Conservation (phyloP, 208 protist genomes). For the Leishmania mexicana region DNA sequence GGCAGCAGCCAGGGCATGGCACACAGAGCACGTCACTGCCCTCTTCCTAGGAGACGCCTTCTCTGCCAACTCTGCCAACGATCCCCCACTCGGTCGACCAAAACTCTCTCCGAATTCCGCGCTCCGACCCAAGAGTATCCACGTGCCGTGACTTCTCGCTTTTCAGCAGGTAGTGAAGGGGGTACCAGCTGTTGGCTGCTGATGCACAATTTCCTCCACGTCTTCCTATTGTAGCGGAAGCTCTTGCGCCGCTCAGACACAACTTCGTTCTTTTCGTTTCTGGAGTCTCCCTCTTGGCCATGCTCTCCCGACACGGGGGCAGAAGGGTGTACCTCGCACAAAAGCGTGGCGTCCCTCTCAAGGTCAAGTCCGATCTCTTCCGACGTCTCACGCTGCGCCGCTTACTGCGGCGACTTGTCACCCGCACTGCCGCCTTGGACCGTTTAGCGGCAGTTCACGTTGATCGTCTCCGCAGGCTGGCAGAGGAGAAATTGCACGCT, state of each 20-base stretch:
- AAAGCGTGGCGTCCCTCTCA: conserved; percentile 14
- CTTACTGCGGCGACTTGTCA: conserved; percentile 30
- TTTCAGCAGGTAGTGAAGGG: conserved; percentile 31
- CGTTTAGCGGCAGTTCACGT: conserved; percentile 32
- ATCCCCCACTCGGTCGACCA: conserved; percentile 29
- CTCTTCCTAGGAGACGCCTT: conserved; percentile 36
- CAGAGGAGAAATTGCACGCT: conserved; percentile 35
- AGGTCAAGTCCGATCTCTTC: conserved; percentile 52
- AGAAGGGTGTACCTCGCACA: conserved; percentile 29
- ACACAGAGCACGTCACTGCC: conserved; percentile 36
- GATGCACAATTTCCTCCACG: conserved; percentile 42
- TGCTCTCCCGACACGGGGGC: background rate
- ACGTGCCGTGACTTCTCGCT: background rate
- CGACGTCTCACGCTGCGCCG: conserved; percentile 42
- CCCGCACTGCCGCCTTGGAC: conserved; percentile 45
- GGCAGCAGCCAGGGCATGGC: conserved; percentile 23
- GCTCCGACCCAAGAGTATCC: background rate
- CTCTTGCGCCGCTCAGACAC: conserved; percentile 16
- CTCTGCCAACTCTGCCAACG: conserved; percentile 28
- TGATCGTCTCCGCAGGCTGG: conserved; percentile 31
- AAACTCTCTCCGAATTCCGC: conserved; percentile 28
- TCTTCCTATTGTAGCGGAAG: conserved; percentile 55
- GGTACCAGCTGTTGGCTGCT: conserved; percentile 58
- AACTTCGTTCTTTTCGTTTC: conserved; percentile 17
- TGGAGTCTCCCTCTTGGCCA: background rate